Percentiles rank a stretch among this genome's conserved stretches.
Evolutionary conservation across 495 filamentous ascomycete genomes (phyloP).

Genomic region (Aspergillus ostianus): DNA sequence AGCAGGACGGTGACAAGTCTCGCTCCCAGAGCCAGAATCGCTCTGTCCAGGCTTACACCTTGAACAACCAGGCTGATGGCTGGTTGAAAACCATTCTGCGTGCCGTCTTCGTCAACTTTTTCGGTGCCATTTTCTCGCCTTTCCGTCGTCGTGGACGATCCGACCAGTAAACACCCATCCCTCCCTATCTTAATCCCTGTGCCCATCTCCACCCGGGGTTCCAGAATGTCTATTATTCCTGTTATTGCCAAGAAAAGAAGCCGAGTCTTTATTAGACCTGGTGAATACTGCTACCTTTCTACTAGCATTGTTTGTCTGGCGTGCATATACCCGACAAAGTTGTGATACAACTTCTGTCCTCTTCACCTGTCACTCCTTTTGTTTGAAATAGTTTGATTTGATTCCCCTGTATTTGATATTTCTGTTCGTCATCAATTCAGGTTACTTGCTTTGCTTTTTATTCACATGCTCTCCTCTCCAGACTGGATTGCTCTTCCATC

Average conservation of each 20-base stretch:
- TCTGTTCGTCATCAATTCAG: constrained; percentile 14
- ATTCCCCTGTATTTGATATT: constrained; percentile 45
- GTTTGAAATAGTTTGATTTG: constrained; percentile 20
- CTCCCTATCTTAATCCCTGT: neutral
- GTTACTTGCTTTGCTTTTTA: constrained; percentile 24
- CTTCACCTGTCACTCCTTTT: constrained; percentile 26
- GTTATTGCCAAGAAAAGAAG: constrained; percentile 36
- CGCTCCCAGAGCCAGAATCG: constrained; percentile 43
- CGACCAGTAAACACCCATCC: constrained; percentile 25
- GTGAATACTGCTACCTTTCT: constrained; percentile 29
- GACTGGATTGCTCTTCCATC: constrained; percentile 9
- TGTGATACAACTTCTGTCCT: constrained; percentile 10
- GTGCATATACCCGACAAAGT: constrained; percentile 28
- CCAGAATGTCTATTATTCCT: constrained; percentile 14
- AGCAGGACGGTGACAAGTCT: constrained; percentile 31
- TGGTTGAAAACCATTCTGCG: constrained; percentile 47
- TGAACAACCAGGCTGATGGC: constrained; percentile 40
- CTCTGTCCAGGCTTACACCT: constrained; percentile 46
- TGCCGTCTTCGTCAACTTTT: constrained; percentile 42
- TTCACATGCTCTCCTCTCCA: constrained; percentile 24
- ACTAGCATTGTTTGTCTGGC: constrained; percentile 33
- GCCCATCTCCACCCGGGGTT: neutral
- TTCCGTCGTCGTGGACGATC: constrained; percentile 40
- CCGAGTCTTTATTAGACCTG: constrained; percentile 19
- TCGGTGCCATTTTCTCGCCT: constrained; percentile 40